phyloP scores from a whole-genome alignment of 495 filamentous ascomycete genomes.

The Tuber indicum region DNA sequence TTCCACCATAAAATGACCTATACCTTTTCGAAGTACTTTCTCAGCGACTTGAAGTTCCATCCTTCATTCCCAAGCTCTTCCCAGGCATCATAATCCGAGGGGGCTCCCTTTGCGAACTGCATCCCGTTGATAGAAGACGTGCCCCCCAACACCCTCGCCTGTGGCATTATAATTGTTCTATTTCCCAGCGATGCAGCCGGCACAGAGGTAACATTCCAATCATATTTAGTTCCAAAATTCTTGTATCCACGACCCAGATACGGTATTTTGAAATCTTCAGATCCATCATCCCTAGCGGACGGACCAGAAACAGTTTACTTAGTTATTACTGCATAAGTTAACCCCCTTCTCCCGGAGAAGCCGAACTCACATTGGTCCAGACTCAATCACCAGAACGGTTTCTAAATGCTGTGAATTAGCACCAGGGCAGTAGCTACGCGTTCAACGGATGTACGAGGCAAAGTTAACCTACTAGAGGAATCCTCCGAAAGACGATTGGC shows the following conservation, averaged over 20 bases:
- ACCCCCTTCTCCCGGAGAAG: background rate
- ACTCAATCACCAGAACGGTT: slow-evolving; percentile 46
- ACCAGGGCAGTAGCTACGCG: background rate
- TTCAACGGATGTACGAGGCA: background rate
- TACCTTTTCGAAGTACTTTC: slow-evolving; percentile 56
- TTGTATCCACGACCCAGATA: background rate
- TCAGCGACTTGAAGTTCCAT: slow-evolving; percentile 57
- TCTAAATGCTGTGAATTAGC: slow-evolving; percentile 32
- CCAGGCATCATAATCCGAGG: slow-evolving; percentile 55
- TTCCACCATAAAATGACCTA: background rate
- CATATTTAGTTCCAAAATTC: slow-evolving; percentile 14
- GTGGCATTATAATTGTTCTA: slow-evolving; percentile 40
- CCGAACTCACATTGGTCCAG: slow-evolving; percentile 44
- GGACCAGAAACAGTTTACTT: background rate
- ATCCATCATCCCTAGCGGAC: background rate
- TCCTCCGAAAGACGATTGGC: slow-evolving; percentile 47
- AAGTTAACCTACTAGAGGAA: slow-evolving; percentile 27
- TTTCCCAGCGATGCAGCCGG: slow-evolving; percentile 33
- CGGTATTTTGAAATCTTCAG: background rate
- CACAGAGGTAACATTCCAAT: slow-evolving; percentile 22
- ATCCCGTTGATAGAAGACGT: slow-evolving; percentile 47
- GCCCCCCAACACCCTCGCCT: slow-evolving; percentile 48
- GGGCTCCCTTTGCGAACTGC: slow-evolving; percentile 47
- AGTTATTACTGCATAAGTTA: background rate
- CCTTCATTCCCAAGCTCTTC: slow-evolving; percentile 54